phyloP scores from a whole-genome alignment of 177 flowering plant genomes.

The Vitis hybrid region DNA sequence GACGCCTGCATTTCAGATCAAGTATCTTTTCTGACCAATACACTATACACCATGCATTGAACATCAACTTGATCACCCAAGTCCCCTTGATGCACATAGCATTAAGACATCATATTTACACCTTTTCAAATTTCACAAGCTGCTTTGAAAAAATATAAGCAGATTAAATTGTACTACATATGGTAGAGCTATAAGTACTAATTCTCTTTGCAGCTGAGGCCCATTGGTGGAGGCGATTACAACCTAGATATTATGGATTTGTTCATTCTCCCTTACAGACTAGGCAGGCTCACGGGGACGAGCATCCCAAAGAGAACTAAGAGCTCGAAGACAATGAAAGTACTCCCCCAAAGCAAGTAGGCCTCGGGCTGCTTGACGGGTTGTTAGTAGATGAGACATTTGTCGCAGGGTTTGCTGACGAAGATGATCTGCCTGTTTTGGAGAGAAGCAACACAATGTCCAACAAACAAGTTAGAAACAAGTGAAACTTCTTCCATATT shows the following conservation, averaged over 20 bases:
- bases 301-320: slow-evolving; percentile 71
- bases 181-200: neutral
- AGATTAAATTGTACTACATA: neutral
- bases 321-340: slow-evolving; percentile 73
- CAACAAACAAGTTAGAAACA: neutral
- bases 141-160: slow-evolving; percentile 1
- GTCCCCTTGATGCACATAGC: neutral
- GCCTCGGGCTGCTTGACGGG: slow-evolving; percentile 76
- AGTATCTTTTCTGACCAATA: too few species aligned
- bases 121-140: slow-evolving; percentile 1
- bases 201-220: neutral
- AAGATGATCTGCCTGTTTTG: slow-evolving; percentile 63
- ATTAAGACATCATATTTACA: slow-evolving; percentile 2
- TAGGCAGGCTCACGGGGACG: slow-evolving; percentile 57
- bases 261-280: neutral
- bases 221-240: slow-evolving; percentile 4
- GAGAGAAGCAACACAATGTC: neutral
- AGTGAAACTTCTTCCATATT: neutral
- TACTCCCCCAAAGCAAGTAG: slow-evolving; percentile 78
- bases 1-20: too few species aligned
- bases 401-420: slow-evolving; percentile 65
- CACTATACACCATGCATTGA: neutral
- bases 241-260: neutral
- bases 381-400: slow-evolving; percentile 63
- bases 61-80: neutral